Percentiles rank a stretch among this genome's conserved stretches.
Evolutionary conservation across 116 monocot species (phyloP).

Genomic region (Cymodocea nodosa): DNA sequence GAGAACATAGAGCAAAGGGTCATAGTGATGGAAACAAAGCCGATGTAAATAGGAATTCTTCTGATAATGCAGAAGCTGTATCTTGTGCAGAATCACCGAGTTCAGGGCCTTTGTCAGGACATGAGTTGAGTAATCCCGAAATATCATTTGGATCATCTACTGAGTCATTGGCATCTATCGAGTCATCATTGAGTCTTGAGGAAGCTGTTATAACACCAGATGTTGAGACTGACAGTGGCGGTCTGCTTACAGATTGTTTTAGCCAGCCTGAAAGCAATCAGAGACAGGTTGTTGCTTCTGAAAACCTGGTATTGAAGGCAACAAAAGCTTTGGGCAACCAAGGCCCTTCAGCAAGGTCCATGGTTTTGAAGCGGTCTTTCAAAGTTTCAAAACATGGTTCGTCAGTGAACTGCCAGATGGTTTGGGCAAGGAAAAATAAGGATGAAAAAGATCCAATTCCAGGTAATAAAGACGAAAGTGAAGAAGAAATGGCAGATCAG

Average conservation of each 20-base stretch:
- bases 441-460: not conserved
- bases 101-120: not conserved
- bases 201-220: not conserved
- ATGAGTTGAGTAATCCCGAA: not conserved
- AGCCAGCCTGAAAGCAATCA: not conserved
- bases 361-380: not conserved
- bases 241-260: not conserved
- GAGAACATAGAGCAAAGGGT: conserved; percentile 1
- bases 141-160: not conserved
- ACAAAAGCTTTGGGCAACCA: not conserved
- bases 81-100: not conserved
- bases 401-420: not conserved
- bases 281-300: not conserved
- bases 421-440: conserved; percentile 6
- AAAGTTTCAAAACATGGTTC: not conserved
- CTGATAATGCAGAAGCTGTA: not conserved
- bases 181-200: not conserved
- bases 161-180: not conserved
- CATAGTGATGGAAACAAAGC: not conserved
- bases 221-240: not conserved
- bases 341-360: not conserved
- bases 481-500: not conserved
- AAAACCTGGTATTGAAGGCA: not conserved
- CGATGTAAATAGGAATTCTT: not conserved
- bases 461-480: not conserved